Conservation (phyloP, 352 stramenopile genomes). For the Elongisporangium prolatum region DNA sequence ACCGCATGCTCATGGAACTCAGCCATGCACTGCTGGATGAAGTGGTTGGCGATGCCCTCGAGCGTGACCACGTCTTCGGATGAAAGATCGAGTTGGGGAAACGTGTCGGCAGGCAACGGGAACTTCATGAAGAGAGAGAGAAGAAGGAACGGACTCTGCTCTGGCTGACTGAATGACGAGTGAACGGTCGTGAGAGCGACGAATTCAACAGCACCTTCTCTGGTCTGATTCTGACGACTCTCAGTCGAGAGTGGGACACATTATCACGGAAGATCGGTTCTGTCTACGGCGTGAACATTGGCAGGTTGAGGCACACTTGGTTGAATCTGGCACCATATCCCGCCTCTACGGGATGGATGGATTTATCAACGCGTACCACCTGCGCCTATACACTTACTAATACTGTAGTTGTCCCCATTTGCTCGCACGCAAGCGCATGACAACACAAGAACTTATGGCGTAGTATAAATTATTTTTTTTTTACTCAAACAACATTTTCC, state of each 20-base stretch:
- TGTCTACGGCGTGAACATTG: neutral
- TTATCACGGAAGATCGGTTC: neutral
- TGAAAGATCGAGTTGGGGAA: conserved; percentile 1
- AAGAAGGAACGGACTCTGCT: neutral
- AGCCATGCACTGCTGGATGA: neutral
- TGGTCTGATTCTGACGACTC: neutral
- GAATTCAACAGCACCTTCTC: neutral
- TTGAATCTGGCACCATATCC: neutral
- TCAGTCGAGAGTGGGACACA: neutral
- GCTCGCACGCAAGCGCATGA: neutral
- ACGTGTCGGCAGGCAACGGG: conserved; percentile 5
- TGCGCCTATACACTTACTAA: neutral
- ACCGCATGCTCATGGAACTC: neutral
- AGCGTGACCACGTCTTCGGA: conserved; percentile 4
- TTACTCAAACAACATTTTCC: neutral
- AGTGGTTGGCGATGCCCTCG: neutral
- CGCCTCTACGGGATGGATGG: neutral
- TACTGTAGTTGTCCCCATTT: neutral
- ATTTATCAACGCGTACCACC: neutral
- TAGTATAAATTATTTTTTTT: neutral
- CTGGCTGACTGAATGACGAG: neutral
- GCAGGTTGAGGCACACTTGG: neutral
- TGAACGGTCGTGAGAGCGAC: neutral
- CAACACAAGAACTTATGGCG: neutral
- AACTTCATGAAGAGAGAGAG: conserved; percentile 9